Evolutionary conservation across 2,329 filamentous ascomycete genomes (phyloP), one percentile per base, ranked within the genome.

Genomic region (Colletotrichum sp.): DNA sequence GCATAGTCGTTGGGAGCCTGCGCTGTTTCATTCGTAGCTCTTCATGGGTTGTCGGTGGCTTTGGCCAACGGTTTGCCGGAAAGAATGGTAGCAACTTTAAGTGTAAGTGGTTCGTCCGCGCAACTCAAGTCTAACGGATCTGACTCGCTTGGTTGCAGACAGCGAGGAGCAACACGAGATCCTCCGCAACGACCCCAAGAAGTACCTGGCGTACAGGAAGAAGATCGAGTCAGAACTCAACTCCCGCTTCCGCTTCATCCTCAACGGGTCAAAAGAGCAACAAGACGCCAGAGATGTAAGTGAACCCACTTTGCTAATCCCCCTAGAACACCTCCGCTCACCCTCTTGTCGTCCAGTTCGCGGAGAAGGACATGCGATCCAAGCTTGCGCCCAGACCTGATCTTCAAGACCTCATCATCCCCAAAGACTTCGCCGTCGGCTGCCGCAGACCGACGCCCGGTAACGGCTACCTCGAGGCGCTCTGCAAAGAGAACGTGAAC

Each of bases 161-260:
- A 79, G 82, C 4, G 78, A 87, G 16, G 87, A 90, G 30, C 85
- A 91, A 64, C 83, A 87, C 6, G 85, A 89, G 15, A 76, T 76
- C 2, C 85, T 88, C 0, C 90, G 90, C 73, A 85, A 89, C 48
- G 77, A 93, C 76, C 89, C 91, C 0, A 83, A 88, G 13, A 86
- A 83, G 18, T 93, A 93, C 78, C 82, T 91, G 2, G 79, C 82
- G 8, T 91, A 90, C 78, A 85, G 89, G 30, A 89, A 87, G 75
- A 82, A 82, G 21, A 81, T 90, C 9, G 88, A 90, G 75, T 80
- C 85, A 2, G 88, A 87, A 30, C 83, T 91, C 18, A 91, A 90
- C 75, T 85, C 86, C 61, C 84, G 87, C 8, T 91, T 90, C 83
- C 88, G 87, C 61, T 87, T 90, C 80, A 89, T 89, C 78, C 82